phyloP scores from a whole-genome alignment of 495 filamentous ascomycete species.

The Talaromyces proteolyticus region DNA sequence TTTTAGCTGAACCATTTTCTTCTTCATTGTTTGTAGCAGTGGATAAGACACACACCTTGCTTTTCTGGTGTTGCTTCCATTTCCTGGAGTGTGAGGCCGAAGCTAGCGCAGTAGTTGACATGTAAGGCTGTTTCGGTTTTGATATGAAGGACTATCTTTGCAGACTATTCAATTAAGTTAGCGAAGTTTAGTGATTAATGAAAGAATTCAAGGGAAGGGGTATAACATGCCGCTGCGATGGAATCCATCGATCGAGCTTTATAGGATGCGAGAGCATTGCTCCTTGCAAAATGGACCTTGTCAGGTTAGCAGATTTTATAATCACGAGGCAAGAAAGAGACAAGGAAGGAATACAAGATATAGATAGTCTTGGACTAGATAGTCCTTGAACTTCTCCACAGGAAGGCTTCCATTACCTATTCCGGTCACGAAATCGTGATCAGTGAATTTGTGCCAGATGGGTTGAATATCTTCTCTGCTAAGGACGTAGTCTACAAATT shows the following conservation, averaged over 20 bases:
- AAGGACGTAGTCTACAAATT: slow-evolving; percentile 82
- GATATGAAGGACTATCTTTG: slow-evolving; percentile 66
- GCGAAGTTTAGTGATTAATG: neutral
- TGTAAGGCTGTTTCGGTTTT: slow-evolving; percentile 76
- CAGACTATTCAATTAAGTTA: slow-evolving; percentile 39
- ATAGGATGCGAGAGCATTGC: slow-evolving; percentile 76
- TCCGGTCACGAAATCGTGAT: slow-evolving; percentile 75
- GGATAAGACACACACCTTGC: slow-evolving; percentile 50
- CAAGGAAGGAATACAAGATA: slow-evolving; percentile 57
- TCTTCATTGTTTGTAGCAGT: neutral
- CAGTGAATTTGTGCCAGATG: slow-evolving; percentile 66
- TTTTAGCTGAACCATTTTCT: neutral
- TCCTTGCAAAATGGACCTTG: slow-evolving; percentile 79
- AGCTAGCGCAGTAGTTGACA: slow-evolving; percentile 69
- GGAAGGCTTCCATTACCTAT: slow-evolving; percentile 71
- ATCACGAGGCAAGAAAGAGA: neutral
- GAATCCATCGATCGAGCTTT: slow-evolving; percentile 71
- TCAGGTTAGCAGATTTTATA: neutral
- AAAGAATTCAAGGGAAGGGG: slow-evolving; percentile 6
- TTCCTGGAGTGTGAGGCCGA: slow-evolving; percentile 70
- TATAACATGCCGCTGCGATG: slow-evolving; percentile 49
- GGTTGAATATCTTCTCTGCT: slow-evolving; percentile 62
- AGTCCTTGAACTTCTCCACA: slow-evolving; percentile 70
- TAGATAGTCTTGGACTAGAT: slow-evolving; percentile 84
- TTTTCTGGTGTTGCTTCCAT: slow-evolving; percentile 70